phyloP scores from a whole-genome alignment of 768 basidiomycete genomes.

The Termitomyces sp. region DNA sequence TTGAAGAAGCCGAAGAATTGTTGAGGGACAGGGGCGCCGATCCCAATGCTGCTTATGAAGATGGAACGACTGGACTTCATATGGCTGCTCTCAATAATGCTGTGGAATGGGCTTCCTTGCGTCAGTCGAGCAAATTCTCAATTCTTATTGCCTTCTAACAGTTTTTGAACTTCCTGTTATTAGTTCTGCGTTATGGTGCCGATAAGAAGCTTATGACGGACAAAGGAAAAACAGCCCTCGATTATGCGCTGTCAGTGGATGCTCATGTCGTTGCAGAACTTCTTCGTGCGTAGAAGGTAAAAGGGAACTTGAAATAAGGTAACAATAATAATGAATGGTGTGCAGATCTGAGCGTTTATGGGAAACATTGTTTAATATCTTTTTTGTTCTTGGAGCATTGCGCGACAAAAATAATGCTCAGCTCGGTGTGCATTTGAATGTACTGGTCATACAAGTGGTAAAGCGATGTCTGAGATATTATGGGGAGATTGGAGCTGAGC shows the following conservation, averaged over 20 bases:
- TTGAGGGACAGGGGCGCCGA: conserved; percentile 3
- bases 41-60: conserved; percentile 10
- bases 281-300: neutral
- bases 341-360: too few relatives aligned
- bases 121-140: neutral
- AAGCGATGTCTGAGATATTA: neutral
- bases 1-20: conserved; percentile 8
- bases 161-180: neutral
- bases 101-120: conserved; percentile 7
- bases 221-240: neutral
- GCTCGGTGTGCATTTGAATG: too few relatives aligned
- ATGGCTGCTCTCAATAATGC: conserved; percentile 10
- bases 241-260: conserved; percentile 1
- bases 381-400: too few relatives aligned
- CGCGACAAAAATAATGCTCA: too few relatives aligned
- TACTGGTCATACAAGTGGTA: too few relatives aligned
- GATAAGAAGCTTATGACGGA: conserved; percentile 5
- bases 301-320: too few relatives aligned
- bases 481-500: too few relatives aligned
- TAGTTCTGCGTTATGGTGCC: conserved; percentile 8
- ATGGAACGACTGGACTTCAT: conserved; percentile 13
- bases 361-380: too few relatives aligned
- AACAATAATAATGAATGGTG: too few relatives aligned
- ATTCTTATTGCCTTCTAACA: neutral
- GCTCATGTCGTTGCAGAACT: neutral